phyloP scores from a whole-genome alignment of 2,329 filamentous ascomycete species.

The Phyllosticta capitalensis region DNA sequence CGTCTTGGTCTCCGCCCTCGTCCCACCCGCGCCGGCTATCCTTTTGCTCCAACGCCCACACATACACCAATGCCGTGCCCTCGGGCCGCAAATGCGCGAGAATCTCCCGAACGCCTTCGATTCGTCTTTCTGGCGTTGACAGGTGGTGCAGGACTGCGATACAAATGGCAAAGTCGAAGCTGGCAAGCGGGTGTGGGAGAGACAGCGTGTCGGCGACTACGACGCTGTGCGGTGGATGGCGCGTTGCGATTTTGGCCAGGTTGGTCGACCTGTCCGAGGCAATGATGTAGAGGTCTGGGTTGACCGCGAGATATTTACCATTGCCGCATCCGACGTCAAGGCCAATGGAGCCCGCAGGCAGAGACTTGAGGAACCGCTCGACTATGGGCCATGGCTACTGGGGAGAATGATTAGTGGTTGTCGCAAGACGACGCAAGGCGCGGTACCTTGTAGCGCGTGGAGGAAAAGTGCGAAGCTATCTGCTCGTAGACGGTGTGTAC shows the following conservation, averaged over 20 bases:
- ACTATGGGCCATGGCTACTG: constrained; percentile 82
- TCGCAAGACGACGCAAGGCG: not conserved
- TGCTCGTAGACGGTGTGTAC: constrained; percentile 88
- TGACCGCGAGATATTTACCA: constrained; percentile 85
- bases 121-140: constrained; percentile 63
- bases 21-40: constrained; percentile 82
- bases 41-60: constrained; percentile 93
- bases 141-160: constrained; percentile 94
- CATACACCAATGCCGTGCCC: constrained; percentile 61
- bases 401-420: constrained; percentile 5
- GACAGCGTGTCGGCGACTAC: constrained; percentile 72
- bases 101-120: constrained; percentile 62
- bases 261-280: constrained; percentile 66
- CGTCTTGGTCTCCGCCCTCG: constrained; percentile 72
- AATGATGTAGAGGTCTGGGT: constrained; percentile 66
- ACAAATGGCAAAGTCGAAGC: constrained; percentile 83
- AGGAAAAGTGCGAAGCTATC: constrained; percentile 76
- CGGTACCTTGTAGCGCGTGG: constrained; percentile 59
- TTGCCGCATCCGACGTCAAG: constrained; percentile 94
- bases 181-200: constrained; percentile 60
- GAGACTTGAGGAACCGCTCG: constrained; percentile 60
- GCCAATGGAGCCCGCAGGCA: constrained; percentile 63
- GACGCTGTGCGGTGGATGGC: constrained; percentile 52
- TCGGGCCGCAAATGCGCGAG: constrained; percentile 51
- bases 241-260: constrained; percentile 47